phyloP scores from a whole-genome alignment of 441 rosid genomes.

The Aleurites moluccanus region DNA sequence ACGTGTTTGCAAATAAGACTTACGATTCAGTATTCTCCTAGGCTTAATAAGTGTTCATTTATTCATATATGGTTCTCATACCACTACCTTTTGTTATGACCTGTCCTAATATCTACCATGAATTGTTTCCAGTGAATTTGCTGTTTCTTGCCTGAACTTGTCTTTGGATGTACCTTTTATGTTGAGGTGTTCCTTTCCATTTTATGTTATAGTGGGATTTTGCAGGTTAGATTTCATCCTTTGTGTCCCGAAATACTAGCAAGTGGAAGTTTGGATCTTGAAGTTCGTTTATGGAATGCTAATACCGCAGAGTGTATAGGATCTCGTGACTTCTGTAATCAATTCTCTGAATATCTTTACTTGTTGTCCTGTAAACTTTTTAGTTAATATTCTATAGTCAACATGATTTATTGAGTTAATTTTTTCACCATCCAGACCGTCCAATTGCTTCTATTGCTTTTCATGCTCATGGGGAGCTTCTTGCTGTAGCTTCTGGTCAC shows the following conservation, averaged over 20 bases:
- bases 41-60: neutral
- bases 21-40: neutral
- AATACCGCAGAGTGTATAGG: conserved; percentile 71
- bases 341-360: conserved; percentile 10
- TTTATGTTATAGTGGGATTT: conserved; percentile 20
- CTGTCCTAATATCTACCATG: neutral
- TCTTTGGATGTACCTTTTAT: neutral
- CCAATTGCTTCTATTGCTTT: conserved; percentile 97
- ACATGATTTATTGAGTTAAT: conserved; percentile 20
- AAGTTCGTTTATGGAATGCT: conserved; percentile 89
- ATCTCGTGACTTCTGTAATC: conserved; percentile 81
- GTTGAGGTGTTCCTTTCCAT: conserved; percentile 14
- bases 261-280: conserved; percentile 94
- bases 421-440: conserved; percentile 49
- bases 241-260: conserved; percentile 73
- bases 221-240: conserved; percentile 94
- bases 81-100: neutral
- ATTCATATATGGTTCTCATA: neutral
- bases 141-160: neutral
- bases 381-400: conserved; percentile 6
- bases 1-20: neutral
- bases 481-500: conserved; percentile 96
- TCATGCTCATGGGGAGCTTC: conserved; percentile 86
- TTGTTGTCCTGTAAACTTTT: no score
- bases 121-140: no score